Percentiles rank a stretch among this genome's conserved stretches.
Conservation (phyloP, 352 stramenopile species). For the Phytophthora sojae region DNA sequence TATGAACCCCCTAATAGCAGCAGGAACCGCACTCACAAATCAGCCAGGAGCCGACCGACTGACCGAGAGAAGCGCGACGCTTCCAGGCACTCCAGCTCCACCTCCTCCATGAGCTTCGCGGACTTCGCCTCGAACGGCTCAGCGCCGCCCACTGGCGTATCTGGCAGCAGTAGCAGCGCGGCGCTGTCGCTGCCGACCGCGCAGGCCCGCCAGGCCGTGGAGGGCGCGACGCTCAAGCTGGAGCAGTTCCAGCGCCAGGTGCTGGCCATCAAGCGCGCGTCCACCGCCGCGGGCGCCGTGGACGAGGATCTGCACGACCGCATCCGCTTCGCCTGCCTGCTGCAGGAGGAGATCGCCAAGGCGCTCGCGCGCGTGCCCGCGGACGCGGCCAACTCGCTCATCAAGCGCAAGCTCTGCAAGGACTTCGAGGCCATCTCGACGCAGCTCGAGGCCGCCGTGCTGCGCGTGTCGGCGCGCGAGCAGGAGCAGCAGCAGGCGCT, state of each 20-base stretch:
- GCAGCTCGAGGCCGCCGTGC: slow-evolving; percentile 72
- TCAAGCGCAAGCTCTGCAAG: slow-evolving; percentile 85
- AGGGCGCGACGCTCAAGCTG: slow-evolving; percentile 77
- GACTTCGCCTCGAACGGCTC: slow-evolving; percentile 56
- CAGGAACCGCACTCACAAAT: too few species aligned
- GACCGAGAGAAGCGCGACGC: too few species aligned
- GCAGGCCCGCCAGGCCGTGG: slow-evolving; percentile 59
- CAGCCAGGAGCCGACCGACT: too few species aligned
- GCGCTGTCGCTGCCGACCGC: slow-evolving; percentile 27
- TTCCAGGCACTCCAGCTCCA: too few species aligned
- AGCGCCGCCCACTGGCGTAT: slow-evolving; percentile 4
- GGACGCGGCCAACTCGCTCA: slow-evolving; percentile 66
- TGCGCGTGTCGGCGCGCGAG: slow-evolving; percentile 71
- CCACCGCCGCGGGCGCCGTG: slow-evolving; percentile 34
- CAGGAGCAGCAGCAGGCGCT: slow-evolving; percentile 66
- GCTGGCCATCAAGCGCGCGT: slow-evolving; percentile 76
- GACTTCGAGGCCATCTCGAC: slow-evolving; percentile 83
- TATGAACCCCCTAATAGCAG: background rate
- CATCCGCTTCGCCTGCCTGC: slow-evolving; percentile 83
- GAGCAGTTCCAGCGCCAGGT: slow-evolving; percentile 89
- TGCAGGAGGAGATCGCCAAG: slow-evolving; percentile 86
- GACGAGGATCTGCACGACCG: slow-evolving; percentile 86
- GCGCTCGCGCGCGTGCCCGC: slow-evolving; percentile 62
- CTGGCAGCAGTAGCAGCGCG: slow-evolving; percentile 23
- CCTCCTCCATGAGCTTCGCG: slow-evolving; percentile 63